Evolutionary conservation across 225 moss, liverwort and hornwort species (phyloP).

Genomic region (Bryum argenteum): DNA sequence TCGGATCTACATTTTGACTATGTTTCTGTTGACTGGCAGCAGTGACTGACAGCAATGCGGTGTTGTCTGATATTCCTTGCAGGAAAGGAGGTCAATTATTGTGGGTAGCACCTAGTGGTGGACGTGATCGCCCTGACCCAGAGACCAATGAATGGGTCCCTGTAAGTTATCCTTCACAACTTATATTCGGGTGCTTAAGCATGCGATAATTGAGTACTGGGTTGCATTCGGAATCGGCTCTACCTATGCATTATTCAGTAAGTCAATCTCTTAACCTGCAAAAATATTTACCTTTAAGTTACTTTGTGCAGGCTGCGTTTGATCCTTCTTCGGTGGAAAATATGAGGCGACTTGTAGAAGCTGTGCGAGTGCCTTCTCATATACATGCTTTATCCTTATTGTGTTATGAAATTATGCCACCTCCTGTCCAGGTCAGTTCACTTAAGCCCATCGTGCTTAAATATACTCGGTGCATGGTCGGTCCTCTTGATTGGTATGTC

Average conservation of each 20-base stretch:
- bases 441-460: not conserved
- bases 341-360: conserved; percentile 76
- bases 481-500: not conserved
- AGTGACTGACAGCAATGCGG: not conserved
- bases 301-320: conserved; percentile 62
- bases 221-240: not conserved
- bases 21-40: conserved; percentile 21
- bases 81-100: conserved; percentile 86
- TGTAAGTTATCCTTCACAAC: conserved; percentile 40
- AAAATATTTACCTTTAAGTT: too few species aligned
- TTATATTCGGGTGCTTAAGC: not conserved
- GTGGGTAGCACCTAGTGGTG: conserved; percentile 99
- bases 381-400: conserved; percentile 82
- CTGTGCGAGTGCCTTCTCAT: conserved; percentile 77
- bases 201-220: conserved; percentile 1
- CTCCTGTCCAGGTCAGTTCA: conserved; percentile 79
- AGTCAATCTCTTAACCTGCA: too few species aligned
- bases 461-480: not conserved
- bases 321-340: conserved; percentile 76
- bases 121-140: conserved; percentile 93
- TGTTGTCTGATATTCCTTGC: conserved; percentile 29
- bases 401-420: conserved; percentile 96
- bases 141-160: conserved; percentile 76
- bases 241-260: not conserved
- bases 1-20: conserved; percentile 7